Evolutionary conservation across 2,329 filamentous ascomycete species (phyloP).

Genomic region (Lecanicillium sp.): DNA sequence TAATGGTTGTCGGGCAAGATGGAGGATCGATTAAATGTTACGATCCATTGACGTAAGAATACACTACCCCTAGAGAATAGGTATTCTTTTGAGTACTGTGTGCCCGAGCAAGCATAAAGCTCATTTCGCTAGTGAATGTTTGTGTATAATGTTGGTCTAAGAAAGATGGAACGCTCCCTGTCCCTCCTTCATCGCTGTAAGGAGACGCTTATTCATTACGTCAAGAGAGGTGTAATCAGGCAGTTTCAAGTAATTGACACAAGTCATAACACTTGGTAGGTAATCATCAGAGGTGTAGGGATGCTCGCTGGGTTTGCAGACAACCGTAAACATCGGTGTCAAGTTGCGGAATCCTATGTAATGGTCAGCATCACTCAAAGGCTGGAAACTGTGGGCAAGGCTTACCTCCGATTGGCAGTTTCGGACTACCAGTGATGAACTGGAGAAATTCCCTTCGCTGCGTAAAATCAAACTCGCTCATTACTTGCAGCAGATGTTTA

Average conservation of each 20-base stretch:
- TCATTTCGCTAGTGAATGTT: too few species aligned
- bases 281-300: constrained; percentile 95
- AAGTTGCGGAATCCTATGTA: constrained; percentile 82
- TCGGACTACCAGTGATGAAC: constrained; percentile 95
- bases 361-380: too few species aligned
- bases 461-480: constrained; percentile 72
- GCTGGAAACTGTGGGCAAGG: too few species aligned
- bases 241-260: constrained; percentile 97
- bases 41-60: too few species aligned
- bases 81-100: too few species aligned
- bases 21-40: too few species aligned
- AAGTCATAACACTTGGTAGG: constrained; percentile 99
- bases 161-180: constrained; percentile 97
- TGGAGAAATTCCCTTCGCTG: constrained; percentile 91
- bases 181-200: constrained; percentile 83
- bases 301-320: constrained; percentile 95
- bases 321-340: constrained; percentile 97
- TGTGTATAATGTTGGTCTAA: constrained; percentile 32
- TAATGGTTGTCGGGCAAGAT: too few species aligned
- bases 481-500: constrained; percentile 82
- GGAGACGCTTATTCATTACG: constrained; percentile 68
- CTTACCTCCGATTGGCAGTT: constrained; percentile 94
- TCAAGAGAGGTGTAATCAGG: constrained; percentile 83
- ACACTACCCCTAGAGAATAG: too few species aligned
- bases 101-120: too few species aligned